Evolutionary conservation across 345 rosid species (phyloP), one percentile per base, ranked within the genome.

Genomic region (Eucalyptus urophylla): DNA sequence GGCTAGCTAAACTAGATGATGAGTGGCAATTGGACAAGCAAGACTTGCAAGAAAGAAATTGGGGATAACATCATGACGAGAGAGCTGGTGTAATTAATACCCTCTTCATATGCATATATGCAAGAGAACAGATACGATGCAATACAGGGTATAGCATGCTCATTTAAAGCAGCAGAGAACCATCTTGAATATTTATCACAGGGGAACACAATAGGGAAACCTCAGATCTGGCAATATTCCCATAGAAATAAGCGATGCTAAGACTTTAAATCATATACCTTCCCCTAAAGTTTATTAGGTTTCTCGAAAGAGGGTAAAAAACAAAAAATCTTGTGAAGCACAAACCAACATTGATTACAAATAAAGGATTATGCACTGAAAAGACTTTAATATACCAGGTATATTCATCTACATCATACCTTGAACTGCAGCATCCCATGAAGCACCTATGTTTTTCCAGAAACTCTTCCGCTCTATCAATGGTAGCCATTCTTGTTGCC

Each of bases 401-500:
- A 89, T 53, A 14, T 86, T 40, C 86, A 88, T 86, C 50, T 85
- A 88, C 72, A 87, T n/a, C 88, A 76, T 93, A 97, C 99, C 99
- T 93, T 94, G 94, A 90, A 95, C 96, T 88, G 97, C 97, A 76
- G 98, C 93, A 92, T 92, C 91, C 99, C 96, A 95, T 21, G 99
- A 97, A 89, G 98, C 98, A 89, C 91, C 97, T 94, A 91, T 96
- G 96, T 95, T 95, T 94, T 91, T 97, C 99, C 86, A 97, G 89
- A 37, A 97, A 96, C 92, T 95, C 95, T 80, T 91, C 92, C 29
- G 98, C 97, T 90, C 94, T 96, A 62, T 94, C 95, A 88, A 95
- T 96, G 47, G 96, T 97, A 62, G 99, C 99, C 99, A 97, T 96
- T 94, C 95, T 97, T 90, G 91, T 93, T 86, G 97, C 98, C 98